phyloP scores from a whole-genome alignment of 768 basidiomycete genomes.

The Cystobasidium ongulense region DNA sequence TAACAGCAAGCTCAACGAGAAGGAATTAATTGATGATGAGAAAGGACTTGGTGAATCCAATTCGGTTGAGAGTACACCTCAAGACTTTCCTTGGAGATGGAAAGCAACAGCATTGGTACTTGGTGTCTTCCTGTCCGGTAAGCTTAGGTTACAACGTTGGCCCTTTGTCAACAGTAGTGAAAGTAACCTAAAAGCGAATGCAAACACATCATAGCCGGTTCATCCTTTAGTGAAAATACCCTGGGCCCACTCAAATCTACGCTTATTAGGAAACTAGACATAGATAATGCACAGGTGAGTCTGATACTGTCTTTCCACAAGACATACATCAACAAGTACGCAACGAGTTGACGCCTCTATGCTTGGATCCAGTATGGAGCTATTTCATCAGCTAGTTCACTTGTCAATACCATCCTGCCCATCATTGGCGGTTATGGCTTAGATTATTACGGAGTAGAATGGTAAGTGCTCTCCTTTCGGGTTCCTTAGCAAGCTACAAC shows the following conservation, averaged over 20 bases:
- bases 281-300: slow-evolving; percentile 1
- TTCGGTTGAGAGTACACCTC: not conserved
- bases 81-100: slow-evolving; percentile 22
- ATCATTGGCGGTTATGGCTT: not conserved
- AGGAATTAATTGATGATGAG: no score
- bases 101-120: not conserved
- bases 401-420: slow-evolving; percentile 20
- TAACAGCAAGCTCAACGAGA: no score
- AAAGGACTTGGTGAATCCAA: no score
- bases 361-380: slow-evolving; percentile 15
- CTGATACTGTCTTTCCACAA: no score
- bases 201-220: not conserved
- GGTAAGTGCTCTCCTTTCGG: no score
- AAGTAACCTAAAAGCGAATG: not conserved
- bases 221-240: slow-evolving; percentile 15
- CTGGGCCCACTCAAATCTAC: slow-evolving; percentile 12
- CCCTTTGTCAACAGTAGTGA: not conserved
- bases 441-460: slow-evolving; percentile 18
- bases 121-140: not conserved
- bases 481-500: no score
- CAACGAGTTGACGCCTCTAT: not conserved
- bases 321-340: no score
- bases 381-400: slow-evolving; percentile 12
- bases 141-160: not conserved
- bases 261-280: not conserved